Evolutionary conservation across 345 rosid species (phyloP), one percentile per base, ranked within the genome.

Genomic region (Sisymbrium irio): DNA sequence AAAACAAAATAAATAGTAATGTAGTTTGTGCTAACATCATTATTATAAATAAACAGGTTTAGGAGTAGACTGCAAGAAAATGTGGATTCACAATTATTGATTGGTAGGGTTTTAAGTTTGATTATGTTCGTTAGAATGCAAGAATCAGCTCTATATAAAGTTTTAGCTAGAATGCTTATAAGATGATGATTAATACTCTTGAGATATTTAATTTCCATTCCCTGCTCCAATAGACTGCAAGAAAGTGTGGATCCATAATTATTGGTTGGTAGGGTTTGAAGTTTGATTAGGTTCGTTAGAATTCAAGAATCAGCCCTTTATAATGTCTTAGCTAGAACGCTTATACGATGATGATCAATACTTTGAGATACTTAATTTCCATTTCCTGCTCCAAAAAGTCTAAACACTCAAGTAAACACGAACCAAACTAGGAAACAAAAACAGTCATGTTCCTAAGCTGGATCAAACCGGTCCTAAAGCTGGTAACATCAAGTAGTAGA

Each of bases 51-150:
- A 33, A 33, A 33, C 36, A 7, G 1, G 36, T 33, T 1, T 7
- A 33, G 9, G 36, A 33, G 36, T 33, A 33, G 36, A 49, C n/a
- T 20, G 55, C 51, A 49, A 20, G 6, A 19, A 6, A 15, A 15
- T 49, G 20, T 27, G 55, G 55, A 14, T 20, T 53, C 57, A 61
- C 40, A 75, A 61, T 51, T 44, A 53, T 61, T 41, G 45, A 69
- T 33, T 61, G 59, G 79, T 62, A 54, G 57, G 65, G 47, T 32
- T 39, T 20, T 7, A 51, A n/a, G 8, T 40, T 39, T 60, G 37
- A 41, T 30, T 51, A 33, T 47, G 53, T 47, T 46, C 60, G 60
- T 36, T 73, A 9, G 33, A 65, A 35, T 35, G 22, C 32, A 65
- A 64, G 25, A 9, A 53, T 11, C 2, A 50, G 3, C 11, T 25